Evolutionary conservation across 345 rosid genomes (phyloP).

Genomic region (Camelina hispida): DNA sequence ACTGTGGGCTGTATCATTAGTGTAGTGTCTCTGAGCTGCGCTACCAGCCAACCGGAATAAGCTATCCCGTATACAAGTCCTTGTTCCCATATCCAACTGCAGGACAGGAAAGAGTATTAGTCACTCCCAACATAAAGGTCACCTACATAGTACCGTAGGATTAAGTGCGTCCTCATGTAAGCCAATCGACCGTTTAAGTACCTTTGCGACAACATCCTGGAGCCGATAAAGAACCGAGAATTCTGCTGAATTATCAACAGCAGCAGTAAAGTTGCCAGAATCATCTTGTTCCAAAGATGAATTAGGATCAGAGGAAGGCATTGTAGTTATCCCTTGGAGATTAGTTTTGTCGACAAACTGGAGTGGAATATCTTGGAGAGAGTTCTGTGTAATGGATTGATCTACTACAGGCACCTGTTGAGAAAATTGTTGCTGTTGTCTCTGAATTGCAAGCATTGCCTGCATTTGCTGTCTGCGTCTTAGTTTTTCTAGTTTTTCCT

Average conservation of each 20-base stretch:
- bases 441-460: conserved; percentile 94
- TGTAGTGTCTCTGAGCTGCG: conserved; percentile 74
- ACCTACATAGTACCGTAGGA: conserved; percentile 27
- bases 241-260: conserved; percentile 57
- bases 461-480: conserved; percentile 95
- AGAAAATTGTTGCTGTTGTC: conserved; percentile 77
- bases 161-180: conserved; percentile 20
- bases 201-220: conserved; percentile 82
- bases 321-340: conserved; percentile 51
- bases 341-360: conserved; percentile 56
- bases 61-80: conserved; percentile 92
- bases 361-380: conserved; percentile 53
- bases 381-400: conserved; percentile 51
- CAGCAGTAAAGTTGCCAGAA: conserved; percentile 52
- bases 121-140: conserved; percentile 26
- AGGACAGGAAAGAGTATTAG: conserved; percentile 38
- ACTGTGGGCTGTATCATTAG: conserved; percentile 58
- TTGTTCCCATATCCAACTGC: conserved; percentile 74
- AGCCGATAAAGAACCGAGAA: conserved; percentile 64
- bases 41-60: conserved; percentile 94
- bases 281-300: conserved; percentile 65
- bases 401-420: conserved; percentile 51
- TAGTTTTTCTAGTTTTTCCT: conserved; percentile 89
- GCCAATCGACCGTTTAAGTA: conserved; percentile 42
- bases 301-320: conserved; percentile 61